Evolutionary conservation across 139 green algal species (phyloP).

Genomic region (Medakamo hakoo): DNA sequence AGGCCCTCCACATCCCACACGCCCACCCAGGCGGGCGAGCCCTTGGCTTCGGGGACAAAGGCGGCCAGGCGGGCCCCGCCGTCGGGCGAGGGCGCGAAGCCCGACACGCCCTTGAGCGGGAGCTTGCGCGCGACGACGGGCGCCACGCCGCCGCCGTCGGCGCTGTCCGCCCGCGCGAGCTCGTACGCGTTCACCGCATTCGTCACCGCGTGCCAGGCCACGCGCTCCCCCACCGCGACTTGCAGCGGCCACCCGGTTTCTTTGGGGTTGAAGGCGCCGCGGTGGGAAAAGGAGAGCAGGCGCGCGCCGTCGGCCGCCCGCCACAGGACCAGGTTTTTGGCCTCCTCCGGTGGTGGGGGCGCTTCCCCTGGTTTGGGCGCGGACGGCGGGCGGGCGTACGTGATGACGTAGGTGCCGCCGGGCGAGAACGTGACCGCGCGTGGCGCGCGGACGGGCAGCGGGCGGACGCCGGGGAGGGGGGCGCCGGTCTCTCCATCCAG

Average conservation of each 20-base stretch:
- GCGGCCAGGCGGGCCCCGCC: constrained; percentile 10
- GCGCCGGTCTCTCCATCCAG: background rate
- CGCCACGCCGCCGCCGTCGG: constrained; percentile 16
- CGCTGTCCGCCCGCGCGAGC: constrained; percentile 20
- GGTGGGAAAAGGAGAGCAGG: constrained; percentile 27
- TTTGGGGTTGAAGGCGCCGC: constrained; percentile 40
- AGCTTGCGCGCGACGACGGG: constrained; percentile 16
- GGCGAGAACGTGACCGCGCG: constrained; percentile 28
- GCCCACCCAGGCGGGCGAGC: constrained; percentile 42
- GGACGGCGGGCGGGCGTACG: constrained; percentile 31
- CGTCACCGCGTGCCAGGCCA: constrained; percentile 45
- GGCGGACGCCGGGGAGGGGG: constrained; percentile 2
- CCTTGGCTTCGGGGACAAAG: constrained; percentile 63
- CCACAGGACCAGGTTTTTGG: constrained; percentile 34
- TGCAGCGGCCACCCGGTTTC: constrained; percentile 64
- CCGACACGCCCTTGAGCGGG: constrained; percentile 42
- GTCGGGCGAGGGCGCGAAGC: constrained; percentile 29
- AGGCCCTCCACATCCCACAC: constrained; percentile 30
- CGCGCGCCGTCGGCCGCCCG: constrained; percentile 15
- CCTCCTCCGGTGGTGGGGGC: constrained; percentile 11
- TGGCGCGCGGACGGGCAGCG: constrained; percentile 13
- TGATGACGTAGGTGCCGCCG: constrained; percentile 29
- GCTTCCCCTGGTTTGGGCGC: constrained; percentile 11
- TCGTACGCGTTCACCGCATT: constrained; percentile 78
- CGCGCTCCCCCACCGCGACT: constrained; percentile 38